Percentiles rank a stretch among this genome's conserved stretches.
Evolutionary conservation across 495 filamentous ascomycete genomes (phyloP).

Genomic region (Beverwykella pulmonaria): DNA sequence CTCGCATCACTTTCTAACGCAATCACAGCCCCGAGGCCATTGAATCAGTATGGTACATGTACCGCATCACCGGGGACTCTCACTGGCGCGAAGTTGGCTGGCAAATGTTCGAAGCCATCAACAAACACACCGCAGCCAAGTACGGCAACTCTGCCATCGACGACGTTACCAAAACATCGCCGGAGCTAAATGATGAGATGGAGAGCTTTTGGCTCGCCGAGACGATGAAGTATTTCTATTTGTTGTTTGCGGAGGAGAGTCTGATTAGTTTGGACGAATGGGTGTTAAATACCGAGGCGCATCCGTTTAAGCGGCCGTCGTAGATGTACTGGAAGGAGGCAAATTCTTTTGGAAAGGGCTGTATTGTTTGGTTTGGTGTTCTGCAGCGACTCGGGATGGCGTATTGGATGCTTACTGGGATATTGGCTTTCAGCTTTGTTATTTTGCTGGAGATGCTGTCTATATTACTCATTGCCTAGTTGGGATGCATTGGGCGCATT

Average conservation of each 20-base stretch:
- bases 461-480: too few relatives aligned
- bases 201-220: constrained; percentile 51
- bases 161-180: constrained; percentile 63
- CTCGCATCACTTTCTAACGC: too few relatives aligned
- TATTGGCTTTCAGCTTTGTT: background rate
- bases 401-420: background rate
- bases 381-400: too few relatives aligned
- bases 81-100: constrained; percentile 84
- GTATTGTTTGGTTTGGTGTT: too few relatives aligned
- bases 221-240: constrained; percentile 81
- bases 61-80: constrained; percentile 80
- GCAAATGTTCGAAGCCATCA: constrained; percentile 83
- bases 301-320: constrained; percentile 39
- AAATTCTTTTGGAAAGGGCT: too few relatives aligned
- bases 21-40: constrained; percentile 81
- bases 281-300: constrained; percentile 54
- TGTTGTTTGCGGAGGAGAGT: constrained; percentile 76
- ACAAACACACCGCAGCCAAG: constrained; percentile 65
- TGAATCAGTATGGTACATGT: constrained; percentile 95
- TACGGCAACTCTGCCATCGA: constrained; percentile 72
- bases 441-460: too few relatives aligned
- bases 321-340: background rate
- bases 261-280: constrained; percentile 71
- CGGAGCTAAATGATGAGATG: constrained; percentile 44
- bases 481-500: background rate